phyloP scores from a whole-genome alignment of 2,329 filamentous ascomycete genomes.

The Beauveria asiatica region DNA sequence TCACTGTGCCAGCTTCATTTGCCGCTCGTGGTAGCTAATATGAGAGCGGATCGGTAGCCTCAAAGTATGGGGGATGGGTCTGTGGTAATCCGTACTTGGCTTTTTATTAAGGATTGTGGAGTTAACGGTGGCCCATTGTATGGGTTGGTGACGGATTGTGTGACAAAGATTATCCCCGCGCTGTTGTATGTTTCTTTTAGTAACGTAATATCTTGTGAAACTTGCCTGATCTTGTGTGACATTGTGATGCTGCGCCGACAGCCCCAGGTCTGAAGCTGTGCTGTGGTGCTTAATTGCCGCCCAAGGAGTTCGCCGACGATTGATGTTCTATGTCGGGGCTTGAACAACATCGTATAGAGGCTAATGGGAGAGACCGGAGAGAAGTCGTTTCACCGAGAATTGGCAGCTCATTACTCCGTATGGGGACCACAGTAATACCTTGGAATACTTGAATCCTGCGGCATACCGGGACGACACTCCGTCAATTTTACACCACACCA shows the following conservation, averaged over 20 bases:
- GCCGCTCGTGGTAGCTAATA: not conserved
- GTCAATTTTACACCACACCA: not conserved
- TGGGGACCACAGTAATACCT: not conserved
- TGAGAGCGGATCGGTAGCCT: not conserved
- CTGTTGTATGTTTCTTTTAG: not conserved
- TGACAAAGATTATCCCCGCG: not conserved
- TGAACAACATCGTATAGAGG: not conserved
- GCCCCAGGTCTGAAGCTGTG: not conserved
- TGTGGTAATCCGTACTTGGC: not conserved
- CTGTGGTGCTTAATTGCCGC: not conserved
- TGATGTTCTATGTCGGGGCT: not conserved
- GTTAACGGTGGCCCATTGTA: not conserved
- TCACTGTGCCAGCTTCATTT: not conserved
- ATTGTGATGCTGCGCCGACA: not conserved
- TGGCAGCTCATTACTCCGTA: not conserved
- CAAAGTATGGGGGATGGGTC: not conserved
- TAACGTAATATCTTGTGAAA: not conserved
- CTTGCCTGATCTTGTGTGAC: not conserved
- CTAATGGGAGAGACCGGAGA: not conserved
- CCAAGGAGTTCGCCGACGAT: too few species aligned
- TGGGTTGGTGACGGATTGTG: not conserved
- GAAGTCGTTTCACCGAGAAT: not conserved
- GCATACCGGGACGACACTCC: constrained; percentile 7
- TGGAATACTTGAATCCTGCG: not conserved
- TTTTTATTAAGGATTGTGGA: not conserved